phyloP scores from a whole-genome alignment of 306 rosid species.

The Amphicarpaea edgeworthii region DNA sequence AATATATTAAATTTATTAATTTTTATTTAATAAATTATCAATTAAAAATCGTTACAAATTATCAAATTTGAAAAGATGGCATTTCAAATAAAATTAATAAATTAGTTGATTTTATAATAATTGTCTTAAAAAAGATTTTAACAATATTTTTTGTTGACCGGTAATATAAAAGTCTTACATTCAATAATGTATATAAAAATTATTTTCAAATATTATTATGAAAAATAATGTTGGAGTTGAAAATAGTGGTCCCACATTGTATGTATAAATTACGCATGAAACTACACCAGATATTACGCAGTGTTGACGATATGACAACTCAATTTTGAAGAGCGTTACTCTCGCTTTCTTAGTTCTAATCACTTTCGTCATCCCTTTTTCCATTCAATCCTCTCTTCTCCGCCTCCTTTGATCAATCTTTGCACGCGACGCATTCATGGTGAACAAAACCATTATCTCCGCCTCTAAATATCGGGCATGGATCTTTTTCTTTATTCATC shows the following conservation, averaged over 20 bases:
- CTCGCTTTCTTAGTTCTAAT: background rate
- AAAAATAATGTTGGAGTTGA: background rate
- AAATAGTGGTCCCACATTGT: background rate
- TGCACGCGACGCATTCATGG: conserved; percentile 48
- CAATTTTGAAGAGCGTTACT: background rate
- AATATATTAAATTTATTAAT: background rate
- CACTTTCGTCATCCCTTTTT: background rate
- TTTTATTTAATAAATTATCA: conserved; percentile 10
- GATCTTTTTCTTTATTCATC: background rate
- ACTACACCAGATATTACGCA: background rate
- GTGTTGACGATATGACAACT: background rate
- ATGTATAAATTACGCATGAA: background rate
- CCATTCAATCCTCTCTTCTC: background rate
- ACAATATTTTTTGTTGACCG: background rate
- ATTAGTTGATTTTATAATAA: background rate
- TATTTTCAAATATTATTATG: background rate
- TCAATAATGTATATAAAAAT: background rate
- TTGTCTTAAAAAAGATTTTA: background rate
- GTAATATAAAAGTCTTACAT: background rate
- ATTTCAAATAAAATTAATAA: background rate
- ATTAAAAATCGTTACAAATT: background rate
- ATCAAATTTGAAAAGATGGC: background rate
- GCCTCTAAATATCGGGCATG: conserved; percentile 54
- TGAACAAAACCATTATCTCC: conserved; percentile 49
- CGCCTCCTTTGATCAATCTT: background rate